Conservation (phyloP, 176 grass and related monocot genomes). For the Oryza rufipogon region DNA sequence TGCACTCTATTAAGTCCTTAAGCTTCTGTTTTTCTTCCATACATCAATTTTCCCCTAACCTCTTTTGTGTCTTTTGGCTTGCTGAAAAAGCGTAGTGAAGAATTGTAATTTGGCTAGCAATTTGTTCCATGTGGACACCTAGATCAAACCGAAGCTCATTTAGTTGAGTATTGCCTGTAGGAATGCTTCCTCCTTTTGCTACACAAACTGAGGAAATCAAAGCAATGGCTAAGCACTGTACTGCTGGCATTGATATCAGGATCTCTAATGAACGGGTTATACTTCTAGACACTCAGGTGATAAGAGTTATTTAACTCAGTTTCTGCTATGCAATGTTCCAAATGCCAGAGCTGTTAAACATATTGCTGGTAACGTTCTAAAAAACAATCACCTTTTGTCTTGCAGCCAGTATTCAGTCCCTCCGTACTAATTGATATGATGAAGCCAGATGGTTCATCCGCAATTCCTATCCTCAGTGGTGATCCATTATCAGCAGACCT, state of each 20-base stretch:
- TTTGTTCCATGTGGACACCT: not conserved
- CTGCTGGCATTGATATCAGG: conserved; percentile 85
- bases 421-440: conserved; percentile 89
- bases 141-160: not conserved
- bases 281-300: conserved; percentile 93
- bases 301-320: conserved; percentile 22
- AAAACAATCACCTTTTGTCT: not conserved
- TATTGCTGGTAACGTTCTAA: conserved; percentile 6
- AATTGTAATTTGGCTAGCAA: not conserved
- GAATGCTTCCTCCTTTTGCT: conserved; percentile 93
- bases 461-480: conserved; percentile 71
- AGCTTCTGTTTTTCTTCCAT: not conserved
- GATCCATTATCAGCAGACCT: conserved; percentile 81
- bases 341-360: not conserved
- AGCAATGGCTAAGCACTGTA: conserved; percentile 81
- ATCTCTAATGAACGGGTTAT: conserved; percentile 90
- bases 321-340: not conserved
- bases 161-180: conserved; percentile 44
- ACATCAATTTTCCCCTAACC: not conserved
- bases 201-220: conserved; percentile 81
- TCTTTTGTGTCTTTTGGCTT: not conserved
- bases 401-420: conserved; percentile 90
- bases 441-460: conserved; percentile 80
- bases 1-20: not conserved
- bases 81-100: not conserved